Conservation (phyloP, 495 filamentous ascomycete genomes). For the Aspergillus haitiensis region DNA sequence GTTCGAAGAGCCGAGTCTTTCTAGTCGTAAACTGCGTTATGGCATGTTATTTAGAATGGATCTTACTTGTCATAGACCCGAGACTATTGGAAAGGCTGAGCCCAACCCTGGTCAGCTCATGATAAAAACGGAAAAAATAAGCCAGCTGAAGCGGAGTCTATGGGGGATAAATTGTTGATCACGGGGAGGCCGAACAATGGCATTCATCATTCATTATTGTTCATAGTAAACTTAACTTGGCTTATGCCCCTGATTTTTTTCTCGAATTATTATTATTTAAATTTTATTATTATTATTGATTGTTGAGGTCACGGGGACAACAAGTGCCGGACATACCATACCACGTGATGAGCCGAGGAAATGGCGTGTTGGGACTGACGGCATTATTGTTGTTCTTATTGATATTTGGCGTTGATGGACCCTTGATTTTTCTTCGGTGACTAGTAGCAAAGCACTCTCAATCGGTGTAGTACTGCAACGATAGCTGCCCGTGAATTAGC, state of each 20-base stretch:
- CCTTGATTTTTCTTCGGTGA: no score
- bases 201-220: background rate
- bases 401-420: no score
- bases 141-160: background rate
- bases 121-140: background rate
- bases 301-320: background rate
- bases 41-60: slow-evolving; percentile 1
- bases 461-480: no score
- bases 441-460: no score
- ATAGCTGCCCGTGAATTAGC: no score
- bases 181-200: background rate
- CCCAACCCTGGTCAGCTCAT: background rate
- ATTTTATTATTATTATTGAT: background rate
- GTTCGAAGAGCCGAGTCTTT: slow-evolving; percentile 4
- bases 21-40: background rate
- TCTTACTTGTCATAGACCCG: background rate
- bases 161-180: no score
- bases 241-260: no score
- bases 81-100: background rate
- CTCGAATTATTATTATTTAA: background rate
- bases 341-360: slow-evolving; percentile 2
- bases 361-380: background rate
- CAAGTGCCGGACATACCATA: background rate
- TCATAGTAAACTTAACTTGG: no score
- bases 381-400: background rate